Evolutionary conservation across 1,284 basidiomycete genomes (phyloP).

Genomic region (Wallemia mellicola): DNA sequence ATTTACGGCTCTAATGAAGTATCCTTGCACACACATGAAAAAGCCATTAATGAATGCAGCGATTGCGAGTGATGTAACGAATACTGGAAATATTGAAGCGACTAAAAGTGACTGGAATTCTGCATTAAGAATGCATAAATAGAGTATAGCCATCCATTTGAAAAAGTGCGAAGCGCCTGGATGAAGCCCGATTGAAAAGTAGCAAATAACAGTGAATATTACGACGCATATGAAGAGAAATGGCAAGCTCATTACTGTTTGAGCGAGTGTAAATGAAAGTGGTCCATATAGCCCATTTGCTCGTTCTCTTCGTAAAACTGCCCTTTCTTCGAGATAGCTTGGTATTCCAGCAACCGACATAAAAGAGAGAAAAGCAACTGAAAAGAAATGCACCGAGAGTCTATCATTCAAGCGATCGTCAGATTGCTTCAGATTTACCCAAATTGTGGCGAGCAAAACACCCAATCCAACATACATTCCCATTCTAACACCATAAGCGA

Average conservation of each 20-base stretch:
- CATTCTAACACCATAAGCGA: conserved; percentile 30
- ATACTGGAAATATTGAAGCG: conserved; percentile 25
- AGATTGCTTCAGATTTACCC: conserved; percentile 22
- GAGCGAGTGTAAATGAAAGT: conserved; percentile 10
- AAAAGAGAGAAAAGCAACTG: conserved; percentile 24
- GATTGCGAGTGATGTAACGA: conserved; percentile 29
- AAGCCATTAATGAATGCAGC: conserved; percentile 29
- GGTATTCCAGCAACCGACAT: conserved; percentile 17
- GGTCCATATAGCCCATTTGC: conserved; percentile 15
- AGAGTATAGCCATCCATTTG: conserved; percentile 26
- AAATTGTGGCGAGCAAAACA: conserved; percentile 27
- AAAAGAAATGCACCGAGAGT: conserved; percentile 20
- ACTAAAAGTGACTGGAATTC: conserved; percentile 27
- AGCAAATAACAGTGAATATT: conserved; percentile 11
- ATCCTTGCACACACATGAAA: conserved; percentile 25
- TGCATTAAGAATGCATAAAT: conserved; percentile 26
- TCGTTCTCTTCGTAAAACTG: conserved; percentile 16
- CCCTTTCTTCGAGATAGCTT: conserved; percentile 16
- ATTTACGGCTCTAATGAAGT: conserved; percentile 23
- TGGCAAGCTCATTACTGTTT: conserved; percentile 15
- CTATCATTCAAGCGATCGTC: conserved; percentile 15
- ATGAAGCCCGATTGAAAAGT: conserved; percentile 22
- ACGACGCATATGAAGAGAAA: conserved; percentile 15
- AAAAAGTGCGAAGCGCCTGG: conserved; percentile 23
- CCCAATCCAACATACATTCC: conserved; percentile 31